Conservation (phyloP, 352 stramenopile species). For the Phytophthora pseudosyringae region DNA sequence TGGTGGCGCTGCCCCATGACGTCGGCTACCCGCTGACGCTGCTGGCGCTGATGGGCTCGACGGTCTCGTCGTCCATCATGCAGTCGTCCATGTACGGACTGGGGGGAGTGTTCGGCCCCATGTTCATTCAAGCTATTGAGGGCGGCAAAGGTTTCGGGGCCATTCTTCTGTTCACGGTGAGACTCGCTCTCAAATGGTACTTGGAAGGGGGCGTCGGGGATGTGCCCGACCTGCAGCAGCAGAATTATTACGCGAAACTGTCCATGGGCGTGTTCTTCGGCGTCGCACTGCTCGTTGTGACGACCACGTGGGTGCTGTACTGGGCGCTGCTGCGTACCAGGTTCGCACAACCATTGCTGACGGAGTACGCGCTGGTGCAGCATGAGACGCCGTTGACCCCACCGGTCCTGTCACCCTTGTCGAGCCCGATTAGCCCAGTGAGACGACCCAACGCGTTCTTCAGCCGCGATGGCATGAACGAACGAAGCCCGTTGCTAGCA, state of each 20-base stretch:
- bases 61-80: constrained; percentile 70
- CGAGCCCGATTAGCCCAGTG: constrained; percentile 41
- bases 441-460: constrained; percentile 26
- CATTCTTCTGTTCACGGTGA: constrained; percentile 72
- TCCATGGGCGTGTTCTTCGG: constrained; percentile 76
- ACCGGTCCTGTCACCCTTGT: constrained; percentile 60
- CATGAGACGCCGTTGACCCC: constrained; percentile 60
- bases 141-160: constrained; percentile 80
- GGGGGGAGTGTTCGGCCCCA: constrained; percentile 75
- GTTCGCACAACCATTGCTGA: constrained; percentile 70
- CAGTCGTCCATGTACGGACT: constrained; percentile 79
- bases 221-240: neutral
- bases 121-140: constrained; percentile 83
- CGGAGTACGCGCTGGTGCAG: constrained; percentile 75
- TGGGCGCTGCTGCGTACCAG: constrained; percentile 51
- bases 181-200: constrained; percentile 65
- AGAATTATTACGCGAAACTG: constrained; percentile 35
- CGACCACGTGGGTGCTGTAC: constrained; percentile 64
- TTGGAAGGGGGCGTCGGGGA: constrained; percentile 31
- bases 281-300: constrained; percentile 61
- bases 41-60: constrained; percentile 66
- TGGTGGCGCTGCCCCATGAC: constrained; percentile 51
- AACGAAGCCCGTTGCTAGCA: constrained; percentile 56
- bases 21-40: constrained; percentile 68
- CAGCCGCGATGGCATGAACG: constrained; percentile 29